Conservation (phyloP, 2,329 filamentous ascomycete species). For the Colletotrichum sp. region DNA sequence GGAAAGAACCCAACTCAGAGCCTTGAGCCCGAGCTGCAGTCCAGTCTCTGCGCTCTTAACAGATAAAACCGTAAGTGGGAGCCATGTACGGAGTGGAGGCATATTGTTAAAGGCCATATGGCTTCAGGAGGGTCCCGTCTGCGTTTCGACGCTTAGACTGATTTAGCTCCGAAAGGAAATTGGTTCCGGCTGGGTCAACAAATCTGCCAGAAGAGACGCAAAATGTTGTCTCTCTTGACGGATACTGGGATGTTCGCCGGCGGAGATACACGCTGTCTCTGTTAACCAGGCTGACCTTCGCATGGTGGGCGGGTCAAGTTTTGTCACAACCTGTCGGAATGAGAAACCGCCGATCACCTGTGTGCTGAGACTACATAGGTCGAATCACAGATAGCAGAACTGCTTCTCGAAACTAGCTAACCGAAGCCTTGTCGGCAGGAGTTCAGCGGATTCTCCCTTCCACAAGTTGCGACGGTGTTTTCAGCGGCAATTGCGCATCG, state of each 20-base stretch:
- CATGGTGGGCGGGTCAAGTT: neutral
- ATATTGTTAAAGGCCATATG: neutral
- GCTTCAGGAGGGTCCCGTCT: neutral
- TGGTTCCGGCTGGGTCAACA: neutral
- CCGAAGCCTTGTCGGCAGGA: no score
- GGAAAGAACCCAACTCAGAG: no score
- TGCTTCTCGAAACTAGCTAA: no score
- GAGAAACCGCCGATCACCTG: no score
- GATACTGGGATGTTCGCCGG: neutral
- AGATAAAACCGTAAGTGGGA: fast-evolving
- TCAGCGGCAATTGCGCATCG: neutral
- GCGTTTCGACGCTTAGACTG: neutral
- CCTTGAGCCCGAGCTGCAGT: neutral
- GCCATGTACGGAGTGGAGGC: neutral
- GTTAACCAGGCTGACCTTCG: neutral
- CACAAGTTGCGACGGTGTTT: no score
- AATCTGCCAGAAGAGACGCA: neutral
- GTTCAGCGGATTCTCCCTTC: no score
- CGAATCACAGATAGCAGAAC: no score
- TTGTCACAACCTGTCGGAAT: no score
- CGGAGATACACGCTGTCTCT: neutral
- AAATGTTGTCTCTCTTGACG: neutral
- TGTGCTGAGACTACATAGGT: no score
- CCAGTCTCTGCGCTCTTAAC: neutral
- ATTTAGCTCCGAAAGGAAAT: neutral